These are phyloP conservation scores for Lasiosphaeria miniovina DNA, from an alignment of 495 filamentous ascomycete genomes.

Conservation along the genomic window DNA sequence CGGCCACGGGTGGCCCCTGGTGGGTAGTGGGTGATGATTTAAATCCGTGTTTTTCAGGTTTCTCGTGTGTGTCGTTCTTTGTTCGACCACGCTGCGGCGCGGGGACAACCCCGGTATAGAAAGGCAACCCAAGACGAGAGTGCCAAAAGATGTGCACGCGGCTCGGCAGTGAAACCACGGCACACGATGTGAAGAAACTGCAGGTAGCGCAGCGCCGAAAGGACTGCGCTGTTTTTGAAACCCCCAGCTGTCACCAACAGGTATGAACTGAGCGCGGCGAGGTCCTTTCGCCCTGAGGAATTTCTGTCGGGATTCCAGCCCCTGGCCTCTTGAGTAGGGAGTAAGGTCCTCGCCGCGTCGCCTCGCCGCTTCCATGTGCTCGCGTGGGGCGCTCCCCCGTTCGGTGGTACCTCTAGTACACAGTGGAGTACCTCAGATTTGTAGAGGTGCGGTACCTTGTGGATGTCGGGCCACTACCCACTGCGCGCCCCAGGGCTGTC, in stretches of 20 bases:
- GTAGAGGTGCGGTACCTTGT: no score
- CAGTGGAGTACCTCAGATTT: no score
- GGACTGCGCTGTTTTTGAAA: conserved; percentile 1
- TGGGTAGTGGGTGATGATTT: not conserved
- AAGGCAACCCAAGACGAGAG: conserved; percentile 4
- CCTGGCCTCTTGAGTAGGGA: no score
- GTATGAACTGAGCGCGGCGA: no score
- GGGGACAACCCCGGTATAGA: not conserved
- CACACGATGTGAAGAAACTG: no score
- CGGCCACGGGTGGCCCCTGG: not conserved
- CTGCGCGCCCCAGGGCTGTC: not conserved
- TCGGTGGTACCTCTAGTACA: no score
- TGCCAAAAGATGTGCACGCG: not conserved
- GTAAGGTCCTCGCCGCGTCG: no score
- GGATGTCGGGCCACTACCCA: not conserved
- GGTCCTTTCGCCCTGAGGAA: no score
- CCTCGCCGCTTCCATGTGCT: no score
- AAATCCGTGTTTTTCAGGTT: no score
- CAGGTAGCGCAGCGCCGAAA: not conserved
- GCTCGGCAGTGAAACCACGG: conserved; percentile 6
- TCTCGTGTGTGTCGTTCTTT: conserved; percentile 5
- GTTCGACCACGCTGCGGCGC: not conserved
- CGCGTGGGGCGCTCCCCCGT: no score
- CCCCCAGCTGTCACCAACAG: not conserved
- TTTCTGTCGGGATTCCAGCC: no score